Evolutionary conservation across 495 filamentous ascomycete genomes (phyloP).

Genomic region (Copromyces sp.): DNA sequence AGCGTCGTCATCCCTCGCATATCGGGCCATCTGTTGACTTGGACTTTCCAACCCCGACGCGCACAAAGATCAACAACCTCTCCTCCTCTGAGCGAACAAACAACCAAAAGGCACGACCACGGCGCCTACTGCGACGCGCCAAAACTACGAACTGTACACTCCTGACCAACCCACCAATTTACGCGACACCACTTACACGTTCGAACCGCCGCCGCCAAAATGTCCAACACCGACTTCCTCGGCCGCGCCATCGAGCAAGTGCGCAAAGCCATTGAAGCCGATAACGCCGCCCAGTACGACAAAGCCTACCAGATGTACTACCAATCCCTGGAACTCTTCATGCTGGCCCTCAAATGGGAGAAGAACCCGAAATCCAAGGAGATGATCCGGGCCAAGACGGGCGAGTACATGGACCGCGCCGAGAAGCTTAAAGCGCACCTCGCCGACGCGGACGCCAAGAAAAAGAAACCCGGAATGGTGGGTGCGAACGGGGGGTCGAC

Average conservation of each 20-base stretch:
- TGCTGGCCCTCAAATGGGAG: constrained; percentile 96
- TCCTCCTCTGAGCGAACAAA: background rate
- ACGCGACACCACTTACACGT: background rate
- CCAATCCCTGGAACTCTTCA: constrained; percentile 85
- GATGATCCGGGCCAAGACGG: constrained; percentile 87
- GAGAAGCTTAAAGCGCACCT: constrained; percentile 94
- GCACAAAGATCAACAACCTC: background rate
- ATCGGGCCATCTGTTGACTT: background rate
- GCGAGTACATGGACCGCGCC: constrained; percentile 95
- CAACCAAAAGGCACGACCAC: background rate
- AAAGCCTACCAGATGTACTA: constrained; percentile 94
- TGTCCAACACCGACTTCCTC: constrained; percentile 97
- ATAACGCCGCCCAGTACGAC: constrained; percentile 92
- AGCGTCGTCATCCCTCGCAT: background rate
- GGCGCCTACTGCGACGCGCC: background rate
- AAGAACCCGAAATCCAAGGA: constrained; percentile 94
- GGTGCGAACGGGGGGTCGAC: constrained; percentile 77
- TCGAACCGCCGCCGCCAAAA: constrained; percentile 25
- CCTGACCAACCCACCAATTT: background rate
- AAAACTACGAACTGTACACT: background rate
- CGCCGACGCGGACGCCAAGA: constrained; percentile 62
- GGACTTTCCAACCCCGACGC: background rate
- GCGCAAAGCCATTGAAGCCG: constrained; percentile 92
- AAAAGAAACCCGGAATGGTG: constrained; percentile 63
- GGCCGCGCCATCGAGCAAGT: constrained; percentile 91